Conservation (phyloP, 192 early-diverging fungal genomes). For the Umbelopsis ramanniana region DNA sequence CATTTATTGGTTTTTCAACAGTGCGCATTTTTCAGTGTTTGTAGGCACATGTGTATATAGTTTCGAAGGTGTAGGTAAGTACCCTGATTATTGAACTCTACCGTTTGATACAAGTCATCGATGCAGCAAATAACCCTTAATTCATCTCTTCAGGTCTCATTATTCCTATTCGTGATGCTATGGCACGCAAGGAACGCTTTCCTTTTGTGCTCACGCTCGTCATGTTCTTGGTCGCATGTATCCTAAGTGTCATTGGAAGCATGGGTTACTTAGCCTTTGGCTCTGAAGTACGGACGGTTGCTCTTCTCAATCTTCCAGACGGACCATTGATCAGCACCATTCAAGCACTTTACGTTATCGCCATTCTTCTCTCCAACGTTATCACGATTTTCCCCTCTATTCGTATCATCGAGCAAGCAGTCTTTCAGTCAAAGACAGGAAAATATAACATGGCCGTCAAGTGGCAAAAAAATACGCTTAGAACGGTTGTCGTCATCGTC, state of each 20-base stretch:
- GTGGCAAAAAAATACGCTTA: conserved; percentile 76
- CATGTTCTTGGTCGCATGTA: conserved; percentile 68
- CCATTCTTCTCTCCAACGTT: conserved; percentile 88
- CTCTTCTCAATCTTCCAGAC: conserved; percentile 82
- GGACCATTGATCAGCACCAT: conserved; percentile 66
- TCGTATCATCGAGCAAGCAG: conserved; percentile 81
- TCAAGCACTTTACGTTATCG: conserved; percentile 84
- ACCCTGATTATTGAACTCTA: neutral
- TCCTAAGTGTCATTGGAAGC: conserved; percentile 76
- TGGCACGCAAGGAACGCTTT: conserved; percentile 90
- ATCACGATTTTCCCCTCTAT: conserved; percentile 88
- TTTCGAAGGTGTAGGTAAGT: conserved; percentile 89
- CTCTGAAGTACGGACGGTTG: conserved; percentile 74
- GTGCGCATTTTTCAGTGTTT: conserved; percentile 72
- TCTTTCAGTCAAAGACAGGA: conserved; percentile 68
- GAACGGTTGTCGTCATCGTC: conserved; percentile 63
- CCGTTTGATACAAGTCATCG: neutral
- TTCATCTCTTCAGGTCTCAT: conserved; percentile 43
- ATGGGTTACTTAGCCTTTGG: conserved; percentile 86
- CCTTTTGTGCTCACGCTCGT: conserved; percentile 71
- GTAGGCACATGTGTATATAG: conserved; percentile 90
- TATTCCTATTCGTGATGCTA: conserved; percentile 75
- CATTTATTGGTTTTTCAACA: conserved; percentile 61
- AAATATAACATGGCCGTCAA: conserved; percentile 68
- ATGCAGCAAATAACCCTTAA: neutral